A percentile compares a stretch with the other conserved stretches of the same genome.
Conservation (phyloP, 331 rosid species). For the Rhamnella rubrinervis region DNA sequence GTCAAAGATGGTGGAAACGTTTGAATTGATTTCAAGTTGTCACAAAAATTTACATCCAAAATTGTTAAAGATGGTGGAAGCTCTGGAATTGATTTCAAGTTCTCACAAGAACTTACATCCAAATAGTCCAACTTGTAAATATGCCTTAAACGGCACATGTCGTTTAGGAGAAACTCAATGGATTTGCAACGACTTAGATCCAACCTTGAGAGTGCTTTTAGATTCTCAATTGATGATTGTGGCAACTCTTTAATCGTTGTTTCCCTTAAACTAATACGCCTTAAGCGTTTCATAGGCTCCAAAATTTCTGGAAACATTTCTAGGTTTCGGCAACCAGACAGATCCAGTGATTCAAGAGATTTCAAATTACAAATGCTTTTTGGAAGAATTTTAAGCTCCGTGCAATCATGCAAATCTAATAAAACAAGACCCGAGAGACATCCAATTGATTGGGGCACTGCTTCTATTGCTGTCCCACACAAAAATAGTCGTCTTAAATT, state of each 20-base stretch:
- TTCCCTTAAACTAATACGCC: neutral
- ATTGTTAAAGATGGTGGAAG: neutral
- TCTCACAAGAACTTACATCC: neutral
- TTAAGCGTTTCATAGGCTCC: neutral
- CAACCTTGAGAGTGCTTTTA: neutral
- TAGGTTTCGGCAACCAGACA: too few species aligned
- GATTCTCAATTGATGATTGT: neutral
- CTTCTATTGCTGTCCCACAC: neutral
- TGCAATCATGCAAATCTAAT: too few species aligned
- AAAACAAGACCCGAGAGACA: neutral
- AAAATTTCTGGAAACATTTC: slow-evolving; percentile 9
- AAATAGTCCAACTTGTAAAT: too few species aligned
- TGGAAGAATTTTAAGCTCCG: too few species aligned
- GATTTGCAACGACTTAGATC: neutral
- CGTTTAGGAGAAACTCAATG: too few species aligned
- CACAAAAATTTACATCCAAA: neutral
- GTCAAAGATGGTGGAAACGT: neutral
- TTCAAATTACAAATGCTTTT: too few species aligned
- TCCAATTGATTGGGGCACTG: neutral
- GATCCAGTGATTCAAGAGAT: too few species aligned
- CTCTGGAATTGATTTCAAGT: slow-evolving; percentile 6
- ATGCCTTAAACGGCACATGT: too few species aligned
- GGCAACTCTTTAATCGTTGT: neutral
- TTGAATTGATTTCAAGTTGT: neutral
- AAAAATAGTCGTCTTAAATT: neutral